Conservation (phyloP, 208 protist species). For the Wallacemonas rigidus region DNA sequence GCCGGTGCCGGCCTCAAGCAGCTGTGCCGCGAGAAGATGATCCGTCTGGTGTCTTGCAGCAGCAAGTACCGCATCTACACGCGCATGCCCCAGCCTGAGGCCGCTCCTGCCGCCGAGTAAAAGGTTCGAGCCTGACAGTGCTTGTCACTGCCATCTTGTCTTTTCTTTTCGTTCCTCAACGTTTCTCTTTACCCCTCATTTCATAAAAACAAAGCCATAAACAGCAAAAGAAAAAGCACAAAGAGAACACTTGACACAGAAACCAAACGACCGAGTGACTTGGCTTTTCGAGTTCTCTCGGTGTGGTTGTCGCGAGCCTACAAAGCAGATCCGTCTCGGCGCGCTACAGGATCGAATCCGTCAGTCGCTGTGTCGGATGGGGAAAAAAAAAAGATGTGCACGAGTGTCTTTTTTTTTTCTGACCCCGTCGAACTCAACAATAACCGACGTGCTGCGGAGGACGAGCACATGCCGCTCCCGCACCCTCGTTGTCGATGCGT, state of each 20-base stretch:
- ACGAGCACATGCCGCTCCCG: too few species aligned
- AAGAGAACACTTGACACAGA: background rate
- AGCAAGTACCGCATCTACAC: constrained; percentile 87
- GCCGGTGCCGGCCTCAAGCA: constrained; percentile 87
- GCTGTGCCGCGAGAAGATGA: constrained; percentile 82
- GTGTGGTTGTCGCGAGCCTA: too few species aligned
- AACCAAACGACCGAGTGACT: too few species aligned
- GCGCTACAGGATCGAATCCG: too few species aligned
- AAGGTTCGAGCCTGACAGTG: background rate
- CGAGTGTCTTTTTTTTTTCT: too few species aligned
- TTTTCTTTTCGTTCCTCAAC: constrained; percentile 18
- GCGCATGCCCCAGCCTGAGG: constrained; percentile 46
- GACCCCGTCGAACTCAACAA: too few species aligned
- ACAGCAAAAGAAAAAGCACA: constrained; percentile 65
- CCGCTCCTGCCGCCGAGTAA: constrained; percentile 28
- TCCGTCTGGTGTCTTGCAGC: constrained; percentile 77
- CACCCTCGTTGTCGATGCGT: too few species aligned
- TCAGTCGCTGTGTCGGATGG: too few species aligned
- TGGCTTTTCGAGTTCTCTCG: too few species aligned
- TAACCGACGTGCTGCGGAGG: too few species aligned
- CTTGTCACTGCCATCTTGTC: background rate
- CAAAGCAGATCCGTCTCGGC: too few species aligned
- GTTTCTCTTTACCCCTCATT: constrained; percentile 23
- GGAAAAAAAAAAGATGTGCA: too few species aligned
- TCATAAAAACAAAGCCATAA: constrained; percentile 44